Conservation (phyloP, 176 grass and related monocot species). For the Rhipidocladum racemiflorum region DNA sequence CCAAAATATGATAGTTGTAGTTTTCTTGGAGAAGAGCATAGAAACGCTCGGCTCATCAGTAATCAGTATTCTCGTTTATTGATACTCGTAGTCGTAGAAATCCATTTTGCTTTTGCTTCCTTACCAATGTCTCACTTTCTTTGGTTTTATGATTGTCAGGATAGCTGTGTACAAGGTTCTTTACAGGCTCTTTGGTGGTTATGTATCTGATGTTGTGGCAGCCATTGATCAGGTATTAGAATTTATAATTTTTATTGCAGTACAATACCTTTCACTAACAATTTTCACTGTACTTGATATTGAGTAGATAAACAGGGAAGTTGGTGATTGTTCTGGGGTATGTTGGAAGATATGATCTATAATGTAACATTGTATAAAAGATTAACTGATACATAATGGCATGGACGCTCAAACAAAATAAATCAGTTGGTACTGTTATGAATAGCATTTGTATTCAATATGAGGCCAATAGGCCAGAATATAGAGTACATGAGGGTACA, state of each 20-base stretch:
- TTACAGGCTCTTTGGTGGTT: slow-evolving; percentile 97
- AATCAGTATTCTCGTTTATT: background rate
- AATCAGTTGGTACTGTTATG: slow-evolving; percentile 10
- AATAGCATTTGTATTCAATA: too few species aligned
- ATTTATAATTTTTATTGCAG: background rate
- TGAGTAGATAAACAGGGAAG: background rate
- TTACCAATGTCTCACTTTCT: background rate
- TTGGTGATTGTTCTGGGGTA: background rate
- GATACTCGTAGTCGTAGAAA: background rate
- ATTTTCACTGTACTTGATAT: background rate
- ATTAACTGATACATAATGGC: background rate
- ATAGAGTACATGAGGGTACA: too few species aligned
- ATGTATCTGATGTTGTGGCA: slow-evolving; percentile 95
- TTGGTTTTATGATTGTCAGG: slow-evolving; percentile 49
- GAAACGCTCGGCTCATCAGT: background rate
- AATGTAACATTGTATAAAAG: background rate
- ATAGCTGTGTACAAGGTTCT: slow-evolving; percentile 98
- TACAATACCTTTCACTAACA: background rate
- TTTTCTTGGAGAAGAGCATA: background rate
- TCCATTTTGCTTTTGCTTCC: background rate
- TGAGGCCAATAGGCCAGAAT: too few species aligned
- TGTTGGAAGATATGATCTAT: background rate
- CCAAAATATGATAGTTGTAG: background rate
- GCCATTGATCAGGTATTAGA: slow-evolving; percentile 89
- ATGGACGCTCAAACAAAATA: background rate